These are phyloP conservation scores for Penicillium roqueforti DNA, from an alignment of 495 filamentous ascomycete genomes.

Conservation along the genomic window DNA sequence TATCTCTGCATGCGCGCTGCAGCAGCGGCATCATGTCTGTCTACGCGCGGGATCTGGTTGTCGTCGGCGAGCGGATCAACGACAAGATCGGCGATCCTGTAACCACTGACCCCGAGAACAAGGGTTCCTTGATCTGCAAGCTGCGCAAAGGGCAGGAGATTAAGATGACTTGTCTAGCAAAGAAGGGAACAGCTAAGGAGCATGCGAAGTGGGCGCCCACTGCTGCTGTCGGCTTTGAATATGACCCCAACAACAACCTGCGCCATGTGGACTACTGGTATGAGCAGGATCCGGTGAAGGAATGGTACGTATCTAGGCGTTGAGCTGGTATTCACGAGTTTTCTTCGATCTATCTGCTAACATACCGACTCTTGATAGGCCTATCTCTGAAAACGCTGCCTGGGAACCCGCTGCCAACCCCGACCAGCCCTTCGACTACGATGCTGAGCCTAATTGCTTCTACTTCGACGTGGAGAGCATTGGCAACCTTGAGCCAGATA, in stretches of 20 bases:
- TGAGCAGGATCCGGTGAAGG: slow-evolving; percentile 73
- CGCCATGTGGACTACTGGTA: slow-evolving; percentile 90
- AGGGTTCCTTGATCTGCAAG: slow-evolving; percentile 82
- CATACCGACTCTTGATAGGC: slow-evolving; percentile 52
- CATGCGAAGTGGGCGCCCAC: slow-evolving; percentile 96
- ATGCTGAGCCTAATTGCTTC: slow-evolving; percentile 77
- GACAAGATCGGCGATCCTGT: slow-evolving; percentile 81
- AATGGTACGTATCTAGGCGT: slow-evolving; percentile 67
- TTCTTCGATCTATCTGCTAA: not conserved
- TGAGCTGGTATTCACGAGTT: not conserved
- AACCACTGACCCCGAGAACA: slow-evolving; percentile 72
- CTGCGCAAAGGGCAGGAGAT: slow-evolving; percentile 83
- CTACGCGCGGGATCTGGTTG: slow-evolving; percentile 79
- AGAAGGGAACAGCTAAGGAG: slow-evolving; percentile 98
- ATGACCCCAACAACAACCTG: slow-evolving; percentile 94
- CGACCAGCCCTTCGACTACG: slow-evolving; percentile 87
- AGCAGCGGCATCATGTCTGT: slow-evolving; percentile 81
- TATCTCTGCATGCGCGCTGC: slow-evolving; percentile 79
- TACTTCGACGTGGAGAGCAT: slow-evolving; percentile 91
- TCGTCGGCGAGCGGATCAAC: slow-evolving; percentile 56
- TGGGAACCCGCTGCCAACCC: slow-evolving; percentile 75
- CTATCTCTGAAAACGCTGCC: slow-evolving; percentile 74
- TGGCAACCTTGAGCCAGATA: slow-evolving; percentile 81
- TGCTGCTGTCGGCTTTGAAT: slow-evolving; percentile 92
- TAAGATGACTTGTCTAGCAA: slow-evolving; percentile 84